These are phyloP conservation scores for Didymella segeticola DNA, from an alignment of 2,329 filamentous ascomycete species.

Conservation along the genomic window DNA sequence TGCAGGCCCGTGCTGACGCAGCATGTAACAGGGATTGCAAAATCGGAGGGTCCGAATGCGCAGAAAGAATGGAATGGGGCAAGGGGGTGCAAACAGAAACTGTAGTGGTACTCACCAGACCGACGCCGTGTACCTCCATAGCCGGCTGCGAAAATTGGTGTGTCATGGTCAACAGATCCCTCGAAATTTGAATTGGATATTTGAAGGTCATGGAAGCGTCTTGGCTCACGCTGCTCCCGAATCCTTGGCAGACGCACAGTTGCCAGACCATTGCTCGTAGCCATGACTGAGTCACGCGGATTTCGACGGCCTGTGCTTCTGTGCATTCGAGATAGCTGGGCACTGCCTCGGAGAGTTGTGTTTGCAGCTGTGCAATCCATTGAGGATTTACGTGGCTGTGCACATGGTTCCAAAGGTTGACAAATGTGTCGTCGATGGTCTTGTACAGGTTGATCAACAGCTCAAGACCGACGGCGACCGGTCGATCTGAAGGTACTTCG, in stretches of 20 bases:
- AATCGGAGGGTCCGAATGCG: constrained; percentile 26
- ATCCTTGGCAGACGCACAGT: constrained; percentile 69
- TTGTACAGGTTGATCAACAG: constrained; percentile 67
- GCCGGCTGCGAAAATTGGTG: constrained; percentile 74
- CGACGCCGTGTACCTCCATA: constrained; percentile 77
- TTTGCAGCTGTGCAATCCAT: constrained; percentile 57
- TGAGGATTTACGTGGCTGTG: constrained; percentile 54
- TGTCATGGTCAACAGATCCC: constrained; percentile 67
- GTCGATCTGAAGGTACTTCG: constrained; percentile 60
- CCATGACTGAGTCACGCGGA: constrained; percentile 75
- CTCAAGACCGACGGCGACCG: constrained; percentile 65
- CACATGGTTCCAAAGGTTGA: constrained; percentile 69
- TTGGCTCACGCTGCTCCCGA: constrained; percentile 64
- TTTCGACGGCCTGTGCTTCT: constrained; percentile 72
- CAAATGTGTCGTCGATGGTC: constrained; percentile 68
- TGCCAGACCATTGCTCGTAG: constrained; percentile 76
- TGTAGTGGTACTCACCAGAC: constrained; percentile 63
- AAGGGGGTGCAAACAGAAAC: constrained; percentile 16
- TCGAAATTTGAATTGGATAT: constrained; percentile 67
- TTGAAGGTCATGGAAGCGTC: constrained; percentile 68
- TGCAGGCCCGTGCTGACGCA: constrained; percentile 27
- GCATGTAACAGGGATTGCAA: constrained; percentile 30
- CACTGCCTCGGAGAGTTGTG: constrained; percentile 60
- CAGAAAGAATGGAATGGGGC: constrained; percentile 16
- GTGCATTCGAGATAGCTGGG: constrained; percentile 64